Percentiles rank a stretch among this genome's conserved stretches.
These are phyloP conservation scores for Chionographis japonica DNA, from an alignment of 106 monocot genomes.

Conservation along the genomic window DNA sequence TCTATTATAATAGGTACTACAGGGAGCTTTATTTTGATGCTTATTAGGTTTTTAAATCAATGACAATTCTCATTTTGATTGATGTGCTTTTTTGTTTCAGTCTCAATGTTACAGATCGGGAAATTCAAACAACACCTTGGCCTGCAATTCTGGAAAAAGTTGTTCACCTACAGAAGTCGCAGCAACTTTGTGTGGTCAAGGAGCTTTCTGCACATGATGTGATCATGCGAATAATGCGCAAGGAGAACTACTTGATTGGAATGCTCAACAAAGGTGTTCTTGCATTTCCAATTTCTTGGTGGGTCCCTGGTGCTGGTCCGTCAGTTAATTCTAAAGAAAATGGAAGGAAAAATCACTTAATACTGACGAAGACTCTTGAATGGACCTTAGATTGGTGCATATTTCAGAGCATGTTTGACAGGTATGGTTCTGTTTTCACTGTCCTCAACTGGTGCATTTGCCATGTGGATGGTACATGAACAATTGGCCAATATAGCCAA, in stretches of 20 bases:
- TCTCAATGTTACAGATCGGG: slow-evolving; percentile 81
- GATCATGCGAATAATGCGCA: slow-evolving; percentile 96
- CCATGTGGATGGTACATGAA: no score
- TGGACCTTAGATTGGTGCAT: slow-evolving; percentile 98
- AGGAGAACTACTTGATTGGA: slow-evolving; percentile 96
- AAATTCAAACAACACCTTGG: slow-evolving; percentile 86
- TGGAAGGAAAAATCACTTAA: slow-evolving; percentile 67
- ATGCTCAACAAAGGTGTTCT: slow-evolving; percentile 98
- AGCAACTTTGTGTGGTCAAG: slow-evolving; percentile 87
- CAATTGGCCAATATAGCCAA: no score
- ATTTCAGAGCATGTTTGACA: slow-evolving; percentile 99
- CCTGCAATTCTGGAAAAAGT: slow-evolving; percentile 76
- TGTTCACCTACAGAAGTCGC: slow-evolving; percentile 69
- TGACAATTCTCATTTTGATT: not conserved
- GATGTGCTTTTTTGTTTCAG: slow-evolving; percentile 29
- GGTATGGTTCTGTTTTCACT: slow-evolving; percentile 31
- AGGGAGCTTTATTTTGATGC: not conserved
- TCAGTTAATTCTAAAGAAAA: slow-evolving; percentile 30
- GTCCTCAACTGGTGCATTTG: no score
- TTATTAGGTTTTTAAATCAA: not conserved
- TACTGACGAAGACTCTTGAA: slow-evolving; percentile 88
- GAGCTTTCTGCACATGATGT: slow-evolving; percentile 90
- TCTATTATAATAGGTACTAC: slow-evolving; percentile 67
- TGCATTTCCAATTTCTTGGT: slow-evolving; percentile 65
- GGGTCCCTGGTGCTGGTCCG: slow-evolving; percentile 95